Evolutionary conservation across 2,329 filamentous ascomycete genomes (phyloP), one percentile per base, ranked within the genome.

Genomic region (Cladophialophora bantiana): DNA sequence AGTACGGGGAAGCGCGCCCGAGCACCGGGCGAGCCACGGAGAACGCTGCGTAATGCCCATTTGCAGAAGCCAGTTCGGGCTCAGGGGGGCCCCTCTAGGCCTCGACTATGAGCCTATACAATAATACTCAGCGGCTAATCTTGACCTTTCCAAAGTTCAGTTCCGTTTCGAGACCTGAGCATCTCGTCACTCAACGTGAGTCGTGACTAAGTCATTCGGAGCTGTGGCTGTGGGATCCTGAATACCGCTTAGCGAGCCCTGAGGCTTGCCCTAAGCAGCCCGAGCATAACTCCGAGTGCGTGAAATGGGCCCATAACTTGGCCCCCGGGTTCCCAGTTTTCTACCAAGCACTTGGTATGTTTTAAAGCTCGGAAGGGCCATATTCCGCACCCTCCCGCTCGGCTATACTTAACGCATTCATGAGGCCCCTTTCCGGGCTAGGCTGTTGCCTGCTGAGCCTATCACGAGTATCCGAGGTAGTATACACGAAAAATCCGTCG

Each of bases 231-330:
- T 38, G 32, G 7, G 32, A 57, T 40, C 54, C 54, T 36, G 54
- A 57, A 32, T 32, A 57, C 54, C 31, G 54, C 54, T 57, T 57
- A 57, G 54, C 54, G 34, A 57, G 54, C 54, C 54, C 54, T 35
- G 35, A 57, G 34, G 54, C 32, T 57, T 57, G 15, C 54, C 54
- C 32, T 57, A n/a, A 40, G 54, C 34, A 40, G 35, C 54, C n/a
- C 38, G n/a, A 57, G 54, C 34, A 56, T 38, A 38, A 57, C 54
- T 32, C 32, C 38, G 54, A 57, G 54, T 57, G 18, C 35, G 34
- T 18, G 10, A 57, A 57, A 26, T 5, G 26, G 53, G 10, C 53
- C 53, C 31, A 56, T 4, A 56, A 56, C 53, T 56, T 56, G 53
- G 31, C 53, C 53, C 50, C 53, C 53, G 34, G 35, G 53, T 57